phyloP scores from a whole-genome alignment of 1,284 basidiomycete species.

The Naganishia sp. region DNA sequence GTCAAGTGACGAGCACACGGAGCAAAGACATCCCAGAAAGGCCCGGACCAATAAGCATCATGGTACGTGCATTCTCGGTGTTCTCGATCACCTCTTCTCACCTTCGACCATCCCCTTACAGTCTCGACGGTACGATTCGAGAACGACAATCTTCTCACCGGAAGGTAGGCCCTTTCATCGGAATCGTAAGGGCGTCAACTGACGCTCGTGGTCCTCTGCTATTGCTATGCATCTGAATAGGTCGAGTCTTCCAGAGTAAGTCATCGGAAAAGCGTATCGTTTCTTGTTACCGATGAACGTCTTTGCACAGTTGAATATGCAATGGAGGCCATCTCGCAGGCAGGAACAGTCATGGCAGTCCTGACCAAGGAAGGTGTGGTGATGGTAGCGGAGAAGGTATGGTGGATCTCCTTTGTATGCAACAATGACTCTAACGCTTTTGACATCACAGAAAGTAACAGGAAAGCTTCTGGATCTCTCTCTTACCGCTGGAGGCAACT shows the following conservation, averaged over 20 bases:
- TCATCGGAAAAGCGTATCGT: constrained; percentile 8
- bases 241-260: constrained; percentile 86
- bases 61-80: constrained; percentile 1
- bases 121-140: constrained; percentile 43
- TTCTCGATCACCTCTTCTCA: not conserved
- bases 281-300: constrained; percentile 33
- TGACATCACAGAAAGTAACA: constrained; percentile 72
- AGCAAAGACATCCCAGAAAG: not conserved
- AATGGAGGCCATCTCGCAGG: constrained; percentile 98
- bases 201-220: constrained; percentile 11
- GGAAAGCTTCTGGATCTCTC: constrained; percentile 93
- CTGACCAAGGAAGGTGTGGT: constrained; percentile 95
- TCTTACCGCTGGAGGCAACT: constrained; percentile 64
- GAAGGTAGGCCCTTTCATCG: constrained; percentile 63
- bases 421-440: not conserved
- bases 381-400: constrained; percentile 88
- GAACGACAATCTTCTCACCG: constrained; percentile 93
- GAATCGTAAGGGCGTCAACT: constrained; percentile 38
- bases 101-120: not conserved
- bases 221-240: constrained; percentile 53
- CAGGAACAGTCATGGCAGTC: constrained; percentile 90
- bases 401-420: not conserved
- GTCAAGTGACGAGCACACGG: not conserved
- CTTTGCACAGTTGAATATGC: constrained; percentile 83
- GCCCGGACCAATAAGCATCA: not conserved